These are phyloP conservation scores for Flaveria trinervia DNA, from an alignment of 129 eudicot genomes.

Conservation along the genomic window DNA sequence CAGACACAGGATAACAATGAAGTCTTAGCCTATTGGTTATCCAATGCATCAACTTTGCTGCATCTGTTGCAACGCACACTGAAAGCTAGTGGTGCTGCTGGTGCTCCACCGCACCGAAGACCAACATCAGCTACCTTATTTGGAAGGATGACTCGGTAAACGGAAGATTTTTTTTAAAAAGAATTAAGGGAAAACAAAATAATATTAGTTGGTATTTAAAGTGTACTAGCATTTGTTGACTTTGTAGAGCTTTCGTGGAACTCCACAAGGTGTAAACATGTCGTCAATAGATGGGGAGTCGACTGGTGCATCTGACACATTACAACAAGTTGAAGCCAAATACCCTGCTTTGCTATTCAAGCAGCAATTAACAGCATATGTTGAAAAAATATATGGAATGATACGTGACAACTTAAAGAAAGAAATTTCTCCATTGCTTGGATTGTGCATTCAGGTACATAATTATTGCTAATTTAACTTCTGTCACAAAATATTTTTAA, in stretches of 20 bases:
- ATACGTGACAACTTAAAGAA: slow-evolving; percentile 81
- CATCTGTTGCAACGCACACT: slow-evolving; percentile 79
- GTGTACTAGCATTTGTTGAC: slow-evolving; percentile 13
- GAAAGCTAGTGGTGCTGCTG: slow-evolving; percentile 89
- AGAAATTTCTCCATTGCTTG: slow-evolving; percentile 87
- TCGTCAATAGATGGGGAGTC: slow-evolving; percentile 54
- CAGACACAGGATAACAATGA: slow-evolving; percentile 91
- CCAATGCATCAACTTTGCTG: slow-evolving; percentile 81
- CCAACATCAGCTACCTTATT: slow-evolving; percentile 54
- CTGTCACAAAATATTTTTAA: neutral
- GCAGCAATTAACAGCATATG: slow-evolving; percentile 84
- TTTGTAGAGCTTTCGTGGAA: slow-evolving; percentile 82
- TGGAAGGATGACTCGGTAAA: slow-evolving; percentile 98
- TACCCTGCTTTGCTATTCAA: slow-evolving; percentile 87
- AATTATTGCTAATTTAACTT: neutral
- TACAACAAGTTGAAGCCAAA: slow-evolving; percentile 83
- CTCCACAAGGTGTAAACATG: slow-evolving; percentile 74
- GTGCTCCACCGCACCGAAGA: slow-evolving; percentile 75
- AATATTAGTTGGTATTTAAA: neutral
- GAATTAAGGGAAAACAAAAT: neutral
- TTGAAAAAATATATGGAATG: slow-evolving; percentile 93
- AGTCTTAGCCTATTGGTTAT: slow-evolving; percentile 84
- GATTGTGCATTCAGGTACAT: slow-evolving; percentile 84
- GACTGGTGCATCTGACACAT: slow-evolving; percentile 48
- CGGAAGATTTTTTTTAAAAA: neutral